These are phyloP conservation scores for baker's yeast (Saccharomyces cerevisiae) DNA, from an alignment of 805 yeast genomes.

Conservation along the genomic window DNA sequence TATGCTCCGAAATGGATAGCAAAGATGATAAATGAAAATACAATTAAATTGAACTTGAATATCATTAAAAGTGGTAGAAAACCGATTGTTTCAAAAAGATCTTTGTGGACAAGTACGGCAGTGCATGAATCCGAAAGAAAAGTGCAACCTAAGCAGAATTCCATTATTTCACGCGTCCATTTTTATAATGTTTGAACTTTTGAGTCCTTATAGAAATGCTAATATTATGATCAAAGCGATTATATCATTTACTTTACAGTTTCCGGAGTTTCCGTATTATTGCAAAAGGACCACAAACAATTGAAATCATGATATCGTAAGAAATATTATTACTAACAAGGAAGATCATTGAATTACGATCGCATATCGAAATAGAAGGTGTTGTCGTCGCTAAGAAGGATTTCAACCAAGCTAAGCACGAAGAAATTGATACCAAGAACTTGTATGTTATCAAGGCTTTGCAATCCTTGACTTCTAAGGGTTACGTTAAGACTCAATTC, in stretches of 20 bases:
- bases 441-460: conserved; percentile 96
- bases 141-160: too few relatives aligned
- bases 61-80: conserved; percentile 2
- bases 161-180: neutral
- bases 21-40: conserved; percentile 12
- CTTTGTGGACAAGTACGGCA: neutral
- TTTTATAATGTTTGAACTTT: too few relatives aligned
- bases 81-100: neutral
- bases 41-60: neutral
- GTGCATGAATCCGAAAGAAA: neutral
- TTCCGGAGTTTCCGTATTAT: neutral
- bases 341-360: neutral
- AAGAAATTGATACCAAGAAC: conserved; percentile 96
- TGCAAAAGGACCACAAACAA: neutral
- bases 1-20: neutral
- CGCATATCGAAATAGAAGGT: conserved; percentile 63
- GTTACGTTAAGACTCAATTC: conserved; percentile 99
- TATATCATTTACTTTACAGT: neutral
- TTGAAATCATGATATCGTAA: neutral
- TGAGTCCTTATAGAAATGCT: neutral
- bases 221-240: neutral
- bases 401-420: conserved; percentile 95
- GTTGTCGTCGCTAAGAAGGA: conserved; percentile 99
- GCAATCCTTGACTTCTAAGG: conserved; percentile 97
- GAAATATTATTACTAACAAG: neutral